Evolutionary conservation across 1,139 yeast species (phyloP), one percentile per base, ranked within the genome.

Genomic region (Taphrina betulina): DNA sequence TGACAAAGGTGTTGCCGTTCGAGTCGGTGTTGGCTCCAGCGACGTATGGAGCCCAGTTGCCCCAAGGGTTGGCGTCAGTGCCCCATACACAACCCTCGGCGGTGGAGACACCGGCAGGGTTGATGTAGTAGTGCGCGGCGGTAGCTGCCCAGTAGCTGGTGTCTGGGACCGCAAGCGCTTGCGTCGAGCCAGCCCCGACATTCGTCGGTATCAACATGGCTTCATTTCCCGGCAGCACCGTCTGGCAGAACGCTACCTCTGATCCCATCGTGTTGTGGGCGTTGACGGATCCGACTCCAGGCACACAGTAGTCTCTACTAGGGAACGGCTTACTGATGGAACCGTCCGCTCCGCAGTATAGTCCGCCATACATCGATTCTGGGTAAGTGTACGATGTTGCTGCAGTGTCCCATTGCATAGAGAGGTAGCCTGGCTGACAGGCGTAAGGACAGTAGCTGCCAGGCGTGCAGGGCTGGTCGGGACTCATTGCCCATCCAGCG

Each of bases 391-490:
- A 88, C 78, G 83, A 85, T 38, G 76, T 74, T 22, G 94, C 95
- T 36, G 84, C 75, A 7, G 80, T 71, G 69, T 95, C 88, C 95
- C 95, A 89, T 76, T 90, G 96, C 60, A 95, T 86, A 81, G 88
- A 89, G 70, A 95, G 84, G 90, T 84, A 85, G 76, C 96, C 96
- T 40, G 95, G 79, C 72, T 85, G 88, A 77, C 96, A 89, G 58
- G 96, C 95, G 72, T 89, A 90, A 60, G 97, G 90, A 74, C 97
- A 92, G 82, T 85, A 88, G 68, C 79, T 79, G 62, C 96, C 98
- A 63, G 88, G 95, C 65, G 76, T 68, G 78, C 97, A 92, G 42
- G 76, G 68, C 66, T 83, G 85, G 69, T 86, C 92, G 53, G 82
- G 83, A 63, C 85, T 80, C 79, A 85, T 76, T 57, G 95, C 95